Evolutionary conservation across 169 alveolate genomes (phyloP).

Genomic region (Eimeria sp.): DNA sequence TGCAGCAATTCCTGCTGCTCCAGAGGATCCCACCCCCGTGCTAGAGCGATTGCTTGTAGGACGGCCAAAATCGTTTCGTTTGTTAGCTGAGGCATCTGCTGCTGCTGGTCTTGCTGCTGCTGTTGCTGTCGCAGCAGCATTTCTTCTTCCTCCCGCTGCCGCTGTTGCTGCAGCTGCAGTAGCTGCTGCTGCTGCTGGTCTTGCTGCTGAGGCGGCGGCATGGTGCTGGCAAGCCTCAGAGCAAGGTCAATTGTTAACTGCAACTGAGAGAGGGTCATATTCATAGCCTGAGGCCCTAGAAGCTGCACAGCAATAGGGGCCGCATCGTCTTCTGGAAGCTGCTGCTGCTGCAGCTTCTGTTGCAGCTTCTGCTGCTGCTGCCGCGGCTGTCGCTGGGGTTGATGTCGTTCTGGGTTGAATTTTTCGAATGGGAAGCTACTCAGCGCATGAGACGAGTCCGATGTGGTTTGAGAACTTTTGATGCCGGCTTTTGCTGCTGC

Average conservation of each 20-base stretch:
- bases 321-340: not conserved
- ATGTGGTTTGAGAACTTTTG: not conserved
- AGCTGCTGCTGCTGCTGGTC: slow-evolving; percentile 53
- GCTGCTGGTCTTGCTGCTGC: slow-evolving; percentile 10
- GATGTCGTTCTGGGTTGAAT: slow-evolving; percentile 30
- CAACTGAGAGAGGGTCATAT: slow-evolving; percentile 63
- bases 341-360: slow-evolving; percentile 17
- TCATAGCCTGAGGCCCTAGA: slow-evolving; percentile 69
- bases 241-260: slow-evolving; percentile 60
- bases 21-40: slow-evolving; percentile 24
- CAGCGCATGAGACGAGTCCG: slow-evolving; percentile 24
- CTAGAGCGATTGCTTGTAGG: slow-evolving; percentile 20
- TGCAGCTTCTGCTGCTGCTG: slow-evolving; percentile 26
- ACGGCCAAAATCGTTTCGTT: slow-evolving; percentile 30
- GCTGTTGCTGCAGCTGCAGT: not conserved
- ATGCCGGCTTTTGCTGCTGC: slow-evolving; percentile 38
- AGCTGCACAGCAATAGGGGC: slow-evolving; percentile 75
- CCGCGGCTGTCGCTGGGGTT: slow-evolving; percentile 24
- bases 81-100: slow-evolving; percentile 24
- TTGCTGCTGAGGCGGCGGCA: slow-evolving; percentile 54
- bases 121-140: not conserved
- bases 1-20: slow-evolving; percentile 29
- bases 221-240: slow-evolving; percentile 66
- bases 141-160: not conserved
- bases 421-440: slow-evolving; percentile 1